A percentile compares a stretch with the other conserved stretches of the same genome.
phyloP scores from a whole-genome alignment of 352 stramenopile genomes.

The Pythium insidiosum region DNA sequence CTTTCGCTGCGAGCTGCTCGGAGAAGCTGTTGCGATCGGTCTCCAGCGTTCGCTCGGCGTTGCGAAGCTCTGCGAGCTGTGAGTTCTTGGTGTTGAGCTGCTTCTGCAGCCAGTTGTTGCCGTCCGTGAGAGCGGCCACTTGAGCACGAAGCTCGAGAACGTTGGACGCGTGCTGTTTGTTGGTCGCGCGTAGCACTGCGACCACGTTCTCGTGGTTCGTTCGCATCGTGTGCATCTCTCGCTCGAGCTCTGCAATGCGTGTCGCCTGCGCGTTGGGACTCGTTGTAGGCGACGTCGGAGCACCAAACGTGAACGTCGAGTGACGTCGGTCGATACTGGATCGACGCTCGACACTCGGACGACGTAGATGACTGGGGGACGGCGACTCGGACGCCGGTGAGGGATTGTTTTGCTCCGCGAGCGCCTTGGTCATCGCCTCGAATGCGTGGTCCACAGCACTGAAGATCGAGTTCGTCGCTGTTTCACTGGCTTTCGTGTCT shows the following conservation, averaged over 20 bases:
- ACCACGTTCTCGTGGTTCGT: slow-evolving; percentile 69
- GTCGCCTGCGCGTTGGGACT: slow-evolving; percentile 5
- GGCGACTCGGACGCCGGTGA: background rate
- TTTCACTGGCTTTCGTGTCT: too few species aligned
- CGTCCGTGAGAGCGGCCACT: slow-evolving; percentile 46
- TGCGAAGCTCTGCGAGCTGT: slow-evolving; percentile 39
- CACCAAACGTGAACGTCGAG: slow-evolving; percentile 14
- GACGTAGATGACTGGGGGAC: slow-evolving; percentile 1
- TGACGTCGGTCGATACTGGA: slow-evolving; percentile 12
- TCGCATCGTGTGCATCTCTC: slow-evolving; percentile 49
- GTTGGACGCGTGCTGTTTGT: slow-evolving; percentile 59
- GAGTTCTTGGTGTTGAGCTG: slow-evolving; percentile 48
- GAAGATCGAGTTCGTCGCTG: slow-evolving; percentile 11
- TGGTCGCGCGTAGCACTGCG: slow-evolving; percentile 50
- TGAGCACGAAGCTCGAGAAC: slow-evolving; percentile 58
- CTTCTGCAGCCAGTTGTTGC: slow-evolving; percentile 51
- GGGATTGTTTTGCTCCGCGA: slow-evolving; percentile 12
- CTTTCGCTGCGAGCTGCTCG: slow-evolving; percentile 40
- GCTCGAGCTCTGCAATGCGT: slow-evolving; percentile 45
- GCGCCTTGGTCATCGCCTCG: slow-evolving; percentile 7
- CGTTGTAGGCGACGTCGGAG: slow-evolving; percentile 8
- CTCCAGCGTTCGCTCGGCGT: slow-evolving; percentile 26
- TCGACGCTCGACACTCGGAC: too few species aligned
- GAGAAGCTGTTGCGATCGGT: slow-evolving; percentile 29
- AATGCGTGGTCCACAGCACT: slow-evolving; percentile 12